Conservation (phyloP, 768 basidiomycete genomes). For the Mycena epipterygia region DNA sequence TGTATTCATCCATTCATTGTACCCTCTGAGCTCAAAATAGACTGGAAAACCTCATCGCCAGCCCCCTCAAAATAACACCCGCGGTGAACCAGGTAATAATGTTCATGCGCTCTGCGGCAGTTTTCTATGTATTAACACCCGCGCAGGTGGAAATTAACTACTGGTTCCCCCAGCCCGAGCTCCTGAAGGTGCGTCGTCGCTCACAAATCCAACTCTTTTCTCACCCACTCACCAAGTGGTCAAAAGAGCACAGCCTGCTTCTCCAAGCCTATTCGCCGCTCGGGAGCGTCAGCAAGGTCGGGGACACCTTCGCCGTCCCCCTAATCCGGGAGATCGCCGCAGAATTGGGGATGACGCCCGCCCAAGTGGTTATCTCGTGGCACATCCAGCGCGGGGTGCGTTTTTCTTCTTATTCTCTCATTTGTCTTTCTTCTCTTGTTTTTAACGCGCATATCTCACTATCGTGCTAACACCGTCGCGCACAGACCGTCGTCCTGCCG, state of each 20-base stretch:
- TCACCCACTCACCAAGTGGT: constrained; percentile 61
- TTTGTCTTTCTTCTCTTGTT: too few relatives aligned
- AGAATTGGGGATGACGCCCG: constrained; percentile 78
- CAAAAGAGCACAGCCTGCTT: constrained; percentile 73
- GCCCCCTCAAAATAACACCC: constrained; percentile 69
- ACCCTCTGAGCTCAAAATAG: constrained; percentile 49
- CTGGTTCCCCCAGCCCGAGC: constrained; percentile 82
- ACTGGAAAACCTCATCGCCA: constrained; percentile 73
- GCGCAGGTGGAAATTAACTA: constrained; percentile 76
- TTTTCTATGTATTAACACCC: not conserved
- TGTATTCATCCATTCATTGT: not conserved
- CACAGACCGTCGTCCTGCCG: constrained; percentile 80
- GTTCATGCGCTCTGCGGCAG: not conserved
- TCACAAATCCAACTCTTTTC: not conserved
- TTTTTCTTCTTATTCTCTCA: too few relatives aligned
- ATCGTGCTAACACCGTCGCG: too few relatives aligned
- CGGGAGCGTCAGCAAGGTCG: constrained; percentile 71
- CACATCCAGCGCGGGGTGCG: constrained; percentile 84
- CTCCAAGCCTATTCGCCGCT: constrained; percentile 86
- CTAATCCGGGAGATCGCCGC: constrained; percentile 72
- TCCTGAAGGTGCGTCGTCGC: constrained; percentile 66
- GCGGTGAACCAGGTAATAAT: constrained; percentile 78
- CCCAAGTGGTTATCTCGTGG: constrained; percentile 83
- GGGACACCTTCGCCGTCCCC: constrained; percentile 67
- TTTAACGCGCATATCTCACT: too few relatives aligned